These are phyloP conservation scores for Fragaria vesca DNA, from an alignment of 306 rosid species.

Conservation along the genomic window DNA sequence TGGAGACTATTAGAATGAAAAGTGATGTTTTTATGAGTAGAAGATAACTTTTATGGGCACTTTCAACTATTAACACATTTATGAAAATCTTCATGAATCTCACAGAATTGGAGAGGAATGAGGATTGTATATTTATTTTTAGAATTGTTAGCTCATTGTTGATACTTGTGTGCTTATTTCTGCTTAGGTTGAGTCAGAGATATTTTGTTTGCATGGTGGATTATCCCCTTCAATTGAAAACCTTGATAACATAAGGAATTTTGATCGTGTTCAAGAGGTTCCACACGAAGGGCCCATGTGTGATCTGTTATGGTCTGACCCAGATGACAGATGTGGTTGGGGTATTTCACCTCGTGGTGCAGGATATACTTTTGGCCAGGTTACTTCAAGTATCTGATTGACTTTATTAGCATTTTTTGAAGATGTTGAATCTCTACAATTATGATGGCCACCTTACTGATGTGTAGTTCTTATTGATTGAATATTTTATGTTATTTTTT, in stretches of 20 bases:
- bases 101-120: conserved; percentile 14
- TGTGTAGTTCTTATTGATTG: conserved; percentile 6
- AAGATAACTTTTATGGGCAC: not conserved
- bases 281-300: conserved; percentile 99
- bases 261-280: conserved; percentile 99
- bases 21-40: not conserved
- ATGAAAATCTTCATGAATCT: conserved; percentile 12
- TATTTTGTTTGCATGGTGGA: conserved; percentile 98
- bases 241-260: conserved; percentile 89
- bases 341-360: conserved; percentile 99
- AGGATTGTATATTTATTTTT: conserved; percentile 1
- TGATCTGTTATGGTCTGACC: conserved; percentile 99
- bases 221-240: conserved; percentile 97
- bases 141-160: conserved; percentile 17
- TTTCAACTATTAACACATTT: conserved; percentile 19
- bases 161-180: conserved; percentile 18
- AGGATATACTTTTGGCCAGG: conserved; percentile 99
- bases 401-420: not conserved
- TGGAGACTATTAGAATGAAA: not conserved
- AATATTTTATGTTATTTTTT: conserved; percentile 23
- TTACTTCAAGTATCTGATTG: conserved; percentile 28
- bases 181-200: conserved; percentile 91
- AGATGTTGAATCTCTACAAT: not conserved
- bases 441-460: not conserved
- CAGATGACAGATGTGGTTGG: conserved; percentile 99